Base-by-base conservation (phyloP, 495 filamentous ascomycete species). In the Penicillium psychrofluorescens region DNA sequence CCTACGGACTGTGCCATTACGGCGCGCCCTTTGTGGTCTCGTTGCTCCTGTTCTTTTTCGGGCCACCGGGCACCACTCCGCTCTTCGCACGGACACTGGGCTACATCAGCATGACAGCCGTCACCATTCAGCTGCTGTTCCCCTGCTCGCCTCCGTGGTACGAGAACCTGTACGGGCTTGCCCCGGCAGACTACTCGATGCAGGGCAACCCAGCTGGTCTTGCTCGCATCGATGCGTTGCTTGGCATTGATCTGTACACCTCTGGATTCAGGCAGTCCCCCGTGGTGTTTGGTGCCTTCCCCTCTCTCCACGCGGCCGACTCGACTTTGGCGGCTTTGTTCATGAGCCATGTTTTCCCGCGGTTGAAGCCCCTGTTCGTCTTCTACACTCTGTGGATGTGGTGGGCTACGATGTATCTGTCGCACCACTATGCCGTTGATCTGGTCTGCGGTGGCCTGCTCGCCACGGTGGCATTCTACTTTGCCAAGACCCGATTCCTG, bases 361-460 rank as follows among this genome's bases (percentile, higher is more conserved):
- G 77, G 28, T 67, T 90, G 43, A 78, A 80, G 50, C 79, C 81
- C 31, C 57, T 90, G 22, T 92, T 91, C 67, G 74, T 89, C 37
- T 74, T 72, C 38, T 95, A 96, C 64, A 83, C 81, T 8, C 72
- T 83, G 42, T 96, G 90, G 90, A 82, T 96, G 56, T 95, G 87
- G 85, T 96, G 90, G 90, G 84, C 90, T n/a, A 96, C 90, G 39
- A 92, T 96, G 85, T 95, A 96, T 56, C 78, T 96, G 41, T 90
- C 87, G 35, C 90, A 96, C 64, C 90, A 96, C 64, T 96, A 96
- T 56, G 90, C 90, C 37, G 85, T 96, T 36, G 90, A 96, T 64
- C 70, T 96, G 36, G 84, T 95, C 38, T 87, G 81, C 43, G 90
- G 90, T 49, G 86, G 83, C 63, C 65, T 94, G 38, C 64, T 95